A percentile compares a stretch with the other conserved stretches of the same genome.
These are phyloP conservation scores for Alternaria arbusti DNA, from an alignment of 2,329 filamentous ascomycete species.

Conservation along the genomic window DNA sequence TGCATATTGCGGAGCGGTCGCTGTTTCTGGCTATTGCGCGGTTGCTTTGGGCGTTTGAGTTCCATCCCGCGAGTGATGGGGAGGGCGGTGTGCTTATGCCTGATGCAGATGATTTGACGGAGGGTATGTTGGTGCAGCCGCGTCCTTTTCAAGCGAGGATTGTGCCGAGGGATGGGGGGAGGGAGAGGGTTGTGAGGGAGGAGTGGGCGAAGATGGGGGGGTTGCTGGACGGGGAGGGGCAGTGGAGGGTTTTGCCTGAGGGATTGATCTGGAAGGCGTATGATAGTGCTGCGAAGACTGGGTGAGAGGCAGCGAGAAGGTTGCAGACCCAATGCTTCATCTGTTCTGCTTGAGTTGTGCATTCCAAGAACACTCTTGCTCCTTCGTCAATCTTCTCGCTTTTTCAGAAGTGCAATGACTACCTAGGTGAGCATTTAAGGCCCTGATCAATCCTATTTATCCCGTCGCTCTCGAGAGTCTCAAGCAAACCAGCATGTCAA, in stretches of 20 bases:
- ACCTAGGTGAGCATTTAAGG: no score
- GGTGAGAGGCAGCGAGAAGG: neutral
- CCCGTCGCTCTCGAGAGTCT: no score
- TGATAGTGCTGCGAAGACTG: slow-evolving; percentile 7
- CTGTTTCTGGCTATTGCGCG: slow-evolving; percentile 42
- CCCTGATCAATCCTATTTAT: no score
- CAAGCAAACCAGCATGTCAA: neutral
- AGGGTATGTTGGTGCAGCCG: slow-evolving; percentile 26
- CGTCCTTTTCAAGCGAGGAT: slow-evolving; percentile 25
- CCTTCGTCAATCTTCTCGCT: no score
- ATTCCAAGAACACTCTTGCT: no score
- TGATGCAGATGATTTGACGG: slow-evolving; percentile 20
- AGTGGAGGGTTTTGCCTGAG: slow-evolving; percentile 31
- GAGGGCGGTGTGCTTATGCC: slow-evolving; percentile 15
- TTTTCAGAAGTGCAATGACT: no score
- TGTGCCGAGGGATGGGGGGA: slow-evolving; percentile 15
- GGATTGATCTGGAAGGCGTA: slow-evolving; percentile 24
- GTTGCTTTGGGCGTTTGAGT: slow-evolving; percentile 45
- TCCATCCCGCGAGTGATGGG: slow-evolving; percentile 3
- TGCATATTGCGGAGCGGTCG: slow-evolving; percentile 45
- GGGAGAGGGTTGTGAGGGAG: slow-evolving; percentile 7
- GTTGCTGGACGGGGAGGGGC: slow-evolving; percentile 20
- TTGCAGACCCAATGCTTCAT: neutral
- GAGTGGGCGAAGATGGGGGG: slow-evolving; percentile 27
- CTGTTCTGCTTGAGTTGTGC: neutral